Evolutionary conservation across 805 yeast genomes (phyloP).

Genomic region (Ogataea neopini): DNA sequence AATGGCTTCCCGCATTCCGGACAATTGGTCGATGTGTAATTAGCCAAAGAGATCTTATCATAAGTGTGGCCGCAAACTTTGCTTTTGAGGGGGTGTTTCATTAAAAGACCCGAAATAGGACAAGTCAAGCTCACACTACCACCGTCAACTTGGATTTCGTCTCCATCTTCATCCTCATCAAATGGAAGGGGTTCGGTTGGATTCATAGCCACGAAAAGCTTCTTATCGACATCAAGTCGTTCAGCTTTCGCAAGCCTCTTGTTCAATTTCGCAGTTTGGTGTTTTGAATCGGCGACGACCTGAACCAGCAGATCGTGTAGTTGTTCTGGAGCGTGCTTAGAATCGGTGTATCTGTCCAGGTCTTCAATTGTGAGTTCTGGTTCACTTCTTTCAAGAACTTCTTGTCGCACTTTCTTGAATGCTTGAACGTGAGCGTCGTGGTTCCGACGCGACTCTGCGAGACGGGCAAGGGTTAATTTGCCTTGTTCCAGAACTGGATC

Average conservation of each 20-base stretch:
- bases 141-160: conserved; percentile 66
- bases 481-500: conserved; percentile 19
- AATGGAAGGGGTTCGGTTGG: conserved; percentile 67
- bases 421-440: conserved; percentile 15
- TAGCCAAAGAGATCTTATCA: conserved; percentile 48
- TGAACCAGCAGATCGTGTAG: conserved; percentile 24
- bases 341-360: conserved; percentile 25
- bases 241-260: conserved; percentile 9
- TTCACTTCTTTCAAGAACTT: conserved; percentile 25
- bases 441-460: conserved; percentile 9
- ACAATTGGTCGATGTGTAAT: conserved; percentile 44
- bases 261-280: conserved; percentile 9
- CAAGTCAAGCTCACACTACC: conserved; percentile 69
- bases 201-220: conserved; percentile 50
- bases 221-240: conserved; percentile 36
- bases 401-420: conserved; percentile 22
- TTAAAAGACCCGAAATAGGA: conserved; percentile 59
- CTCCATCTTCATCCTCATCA: conserved; percentile 39
- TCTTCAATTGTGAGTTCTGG: conserved; percentile 26
- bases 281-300: background rate
- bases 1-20: conserved; percentile 55
- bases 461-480: conserved; percentile 8
- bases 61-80: conserved; percentile 61
- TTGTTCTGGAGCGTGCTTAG: conserved; percentile 18
- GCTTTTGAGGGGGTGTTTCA: conserved; percentile 56